Evolutionary conservation across 495 filamentous ascomycete genomes (phyloP), one percentile per base, ranked within the genome.

Genomic region (Terfezia claveryi): DNA sequence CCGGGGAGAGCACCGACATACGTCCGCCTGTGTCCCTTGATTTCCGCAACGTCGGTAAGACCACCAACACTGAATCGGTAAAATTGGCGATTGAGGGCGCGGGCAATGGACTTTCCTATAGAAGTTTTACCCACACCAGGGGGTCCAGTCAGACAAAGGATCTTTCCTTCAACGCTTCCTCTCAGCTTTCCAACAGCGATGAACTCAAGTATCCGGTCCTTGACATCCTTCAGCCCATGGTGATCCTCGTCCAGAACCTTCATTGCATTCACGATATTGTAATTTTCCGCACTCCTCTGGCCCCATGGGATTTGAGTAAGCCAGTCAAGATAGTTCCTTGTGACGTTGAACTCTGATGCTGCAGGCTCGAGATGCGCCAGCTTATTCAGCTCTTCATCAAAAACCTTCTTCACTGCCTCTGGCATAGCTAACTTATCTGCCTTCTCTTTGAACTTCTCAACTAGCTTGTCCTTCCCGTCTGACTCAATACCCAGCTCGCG

Each of bases 281-380:
- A 96, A 68, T 95, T 99, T 69, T 99, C 92, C 2, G 85, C 81
- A 60, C 87, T 94, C 67, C 88, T 77, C 67, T 88, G 85, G 44
- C 92, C 92, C 92, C 92, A 99, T 1, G 92, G 92, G 53, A 99
- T 87, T 63, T 95, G 88, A 6, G 92, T 96, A 50, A 99, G 72
- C 92, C 92, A 96, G 67, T 99, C 92, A 46, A 99, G 74, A 69
- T 99, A 99, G 68, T 96, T 99, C 52, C 91, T 76, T n/a, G 92
- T 99, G 50, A 99, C 92, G 61, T 96, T 99, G 68, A 96, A 96
- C 64, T 96, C 92, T 1, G 88, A 95, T 0, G 92, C 91, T 12
- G 87, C 87, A 12, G 89, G 83, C 65, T 96, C 92, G 38, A 96
- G 71, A 68, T 95, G 89, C 11, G 85, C 84, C 49, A 99, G 76